phyloP scores from a whole-genome alignment of 2,329 filamentous ascomycete genomes.

The Fusarium tupiense region DNA sequence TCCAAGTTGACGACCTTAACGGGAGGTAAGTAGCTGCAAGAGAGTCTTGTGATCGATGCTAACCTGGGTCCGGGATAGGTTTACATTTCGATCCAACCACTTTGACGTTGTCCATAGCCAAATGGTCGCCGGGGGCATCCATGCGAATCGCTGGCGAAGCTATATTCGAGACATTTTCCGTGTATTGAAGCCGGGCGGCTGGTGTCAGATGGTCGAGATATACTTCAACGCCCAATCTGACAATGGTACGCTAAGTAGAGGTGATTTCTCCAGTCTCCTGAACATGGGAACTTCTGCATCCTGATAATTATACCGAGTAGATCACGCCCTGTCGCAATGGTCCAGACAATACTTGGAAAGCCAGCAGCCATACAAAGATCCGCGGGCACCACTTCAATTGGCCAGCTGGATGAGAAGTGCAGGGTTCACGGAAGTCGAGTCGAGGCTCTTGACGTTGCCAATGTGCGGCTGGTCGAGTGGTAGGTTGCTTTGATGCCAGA shows the following conservation, averaged over 20 bases:
- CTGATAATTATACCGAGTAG: constrained; percentile 47
- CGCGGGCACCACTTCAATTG: constrained; percentile 70
- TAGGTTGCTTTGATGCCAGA: constrained; percentile 48
- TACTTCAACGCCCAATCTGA: constrained; percentile 88
- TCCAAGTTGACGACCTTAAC: constrained; percentile 80
- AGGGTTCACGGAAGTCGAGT: constrained; percentile 75
- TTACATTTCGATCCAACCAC: constrained; percentile 73
- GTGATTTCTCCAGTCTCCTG: constrained; percentile 48
- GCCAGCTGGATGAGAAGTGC: constrained; percentile 66
- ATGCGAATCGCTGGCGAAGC: constrained; percentile 74
- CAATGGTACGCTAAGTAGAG: constrained; percentile 77
- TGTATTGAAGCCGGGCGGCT: constrained; percentile 78
- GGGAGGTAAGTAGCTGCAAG: constrained; percentile 56
- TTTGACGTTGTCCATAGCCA: constrained; percentile 89
- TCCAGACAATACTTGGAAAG: constrained; percentile 71
- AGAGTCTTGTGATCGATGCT: not conserved
- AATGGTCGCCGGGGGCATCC: constrained; percentile 76
- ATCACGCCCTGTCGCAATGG: constrained; percentile 74
- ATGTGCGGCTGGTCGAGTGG: constrained; percentile 76
- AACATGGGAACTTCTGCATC: constrained; percentile 1
- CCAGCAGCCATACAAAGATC: constrained; percentile 72
- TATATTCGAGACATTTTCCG: constrained; percentile 82
- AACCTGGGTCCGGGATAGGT: constrained; percentile 50
- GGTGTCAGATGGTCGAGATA: constrained; percentile 89
- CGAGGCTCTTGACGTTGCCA: constrained; percentile 71